Evolutionary conservation across 371 early-diverging fungal species (phyloP).

Genomic region (Mortierella sp.): DNA sequence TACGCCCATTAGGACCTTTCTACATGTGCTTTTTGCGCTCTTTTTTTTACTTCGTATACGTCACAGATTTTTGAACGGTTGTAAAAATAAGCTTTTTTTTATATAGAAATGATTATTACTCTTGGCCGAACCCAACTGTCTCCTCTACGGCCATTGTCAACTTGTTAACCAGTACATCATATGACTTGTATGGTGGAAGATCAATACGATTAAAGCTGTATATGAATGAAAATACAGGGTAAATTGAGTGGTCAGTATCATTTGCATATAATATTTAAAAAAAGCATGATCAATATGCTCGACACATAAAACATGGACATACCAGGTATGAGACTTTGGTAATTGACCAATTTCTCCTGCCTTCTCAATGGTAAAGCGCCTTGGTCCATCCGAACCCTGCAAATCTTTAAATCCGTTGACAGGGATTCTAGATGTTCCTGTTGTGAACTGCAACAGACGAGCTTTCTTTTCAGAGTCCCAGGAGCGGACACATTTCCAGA

Average conservation of each 20-base stretch:
- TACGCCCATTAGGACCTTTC: no score
- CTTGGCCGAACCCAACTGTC: slow-evolving; percentile 88
- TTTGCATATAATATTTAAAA: neutral
- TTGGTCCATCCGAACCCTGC: slow-evolving; percentile 96
- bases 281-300: neutral
- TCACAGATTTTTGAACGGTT: no score
- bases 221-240: neutral
- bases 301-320: slow-evolving; percentile 20
- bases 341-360: slow-evolving; percentile 85
- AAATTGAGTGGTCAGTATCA: no score
- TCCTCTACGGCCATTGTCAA: slow-evolving; percentile 95
- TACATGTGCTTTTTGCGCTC: no score
- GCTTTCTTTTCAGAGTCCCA: slow-evolving; percentile 96
- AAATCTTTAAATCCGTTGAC: slow-evolving; percentile 99
- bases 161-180: slow-evolving; percentile 80
- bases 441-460: slow-evolving; percentile 96
- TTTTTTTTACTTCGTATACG: no score
- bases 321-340: slow-evolving; percentile 97
- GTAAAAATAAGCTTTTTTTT: no score
- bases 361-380: slow-evolving; percentile 97
- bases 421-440: slow-evolving; percentile 98
- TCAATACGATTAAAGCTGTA: slow-evolving; percentile 94
- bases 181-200: slow-evolving; percentile 90
- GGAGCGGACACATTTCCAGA: slow-evolving; percentile 94
- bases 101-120: no score